Percentiles rank a stretch among this genome's conserved stretches.
phyloP scores from a whole-genome alignment of 805 yeast species.

The Starmerella asiatica region DNA sequence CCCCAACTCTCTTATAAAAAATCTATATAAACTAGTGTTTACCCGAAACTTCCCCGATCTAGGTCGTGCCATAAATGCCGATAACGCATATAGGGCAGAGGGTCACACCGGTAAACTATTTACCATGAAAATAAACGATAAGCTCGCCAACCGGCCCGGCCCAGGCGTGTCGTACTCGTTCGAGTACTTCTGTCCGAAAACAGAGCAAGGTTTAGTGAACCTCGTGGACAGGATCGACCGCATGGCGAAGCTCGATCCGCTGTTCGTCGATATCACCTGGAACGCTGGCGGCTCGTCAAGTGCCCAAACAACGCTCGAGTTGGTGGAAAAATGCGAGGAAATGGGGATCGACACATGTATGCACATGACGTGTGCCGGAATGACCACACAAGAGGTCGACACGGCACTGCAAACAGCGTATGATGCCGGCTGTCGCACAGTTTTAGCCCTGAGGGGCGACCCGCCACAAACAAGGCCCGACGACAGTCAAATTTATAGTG shows the following conservation, averaged over 20 bases:
- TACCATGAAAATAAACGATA: constrained; percentile 39
- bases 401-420: constrained; percentile 75
- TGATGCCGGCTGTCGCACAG: constrained; percentile 87
- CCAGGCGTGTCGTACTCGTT: constrained; percentile 59
- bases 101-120: too few relatives aligned
- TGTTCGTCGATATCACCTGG: constrained; percentile 94
- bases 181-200: constrained; percentile 95
- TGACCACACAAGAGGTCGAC: constrained; percentile 71
- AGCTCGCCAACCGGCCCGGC: constrained; percentile 25
- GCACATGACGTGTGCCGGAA: constrained; percentile 95
- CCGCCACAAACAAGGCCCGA: constrained; percentile 61
- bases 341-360: constrained; percentile 91
- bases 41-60: too few relatives aligned
- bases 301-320: constrained; percentile 57
- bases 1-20: too few relatives aligned
- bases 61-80: too few relatives aligned
- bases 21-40: too few relatives aligned
- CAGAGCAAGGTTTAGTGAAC: constrained; percentile 92
- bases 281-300: constrained; percentile 91
- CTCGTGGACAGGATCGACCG: constrained; percentile 94
- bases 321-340: constrained; percentile 82
- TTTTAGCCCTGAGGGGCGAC: constrained; percentile 89
- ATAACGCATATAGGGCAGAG: too few relatives aligned
- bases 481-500: constrained; percentile 32
- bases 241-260: constrained; percentile 84